Percentiles rank a stretch among this genome's conserved stretches.
These are phyloP conservation scores for Vitis riparia DNA, from an alignment of 164 flowering plant species.

Conservation along the genomic window DNA sequence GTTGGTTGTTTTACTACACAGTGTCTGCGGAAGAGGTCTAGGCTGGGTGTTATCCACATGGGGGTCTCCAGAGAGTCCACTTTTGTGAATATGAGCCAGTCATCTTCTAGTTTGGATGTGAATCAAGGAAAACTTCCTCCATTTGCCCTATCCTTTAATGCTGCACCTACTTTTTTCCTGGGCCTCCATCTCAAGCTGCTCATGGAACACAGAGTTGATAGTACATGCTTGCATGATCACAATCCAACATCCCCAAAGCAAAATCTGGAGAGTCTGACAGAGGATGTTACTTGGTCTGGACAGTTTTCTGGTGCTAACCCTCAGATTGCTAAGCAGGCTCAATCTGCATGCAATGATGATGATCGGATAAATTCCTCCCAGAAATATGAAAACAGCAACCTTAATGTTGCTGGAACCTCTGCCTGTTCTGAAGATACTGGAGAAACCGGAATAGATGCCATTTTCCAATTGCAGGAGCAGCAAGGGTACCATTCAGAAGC, in stretches of 20 bases:
- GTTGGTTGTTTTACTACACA: slow-evolving; percentile 18
- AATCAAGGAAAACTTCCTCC: slow-evolving; percentile 46
- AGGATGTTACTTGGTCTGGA: slow-evolving; percentile 24
- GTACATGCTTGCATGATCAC: slow-evolving; percentile 31
- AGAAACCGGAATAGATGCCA: slow-evolving; percentile 14
- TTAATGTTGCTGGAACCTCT: slow-evolving; percentile 28
- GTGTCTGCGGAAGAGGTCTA: slow-evolving; percentile 37
- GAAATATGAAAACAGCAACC: slow-evolving; percentile 11
- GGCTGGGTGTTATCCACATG: slow-evolving; percentile 23
- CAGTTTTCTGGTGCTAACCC: slow-evolving; percentile 15
- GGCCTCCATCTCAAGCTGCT: slow-evolving; percentile 74
- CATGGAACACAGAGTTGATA: slow-evolving; percentile 51
- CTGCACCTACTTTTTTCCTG: slow-evolving; percentile 67
- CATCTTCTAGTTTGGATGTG: slow-evolving; percentile 24
- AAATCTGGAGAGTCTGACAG: slow-evolving; percentile 9
- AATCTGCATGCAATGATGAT: slow-evolving; percentile 22
- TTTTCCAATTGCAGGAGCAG: slow-evolving; percentile 17
- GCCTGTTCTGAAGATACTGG: slow-evolving; percentile 17
- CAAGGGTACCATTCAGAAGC: slow-evolving; percentile 16
- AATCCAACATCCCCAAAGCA: slow-evolving; percentile 22
- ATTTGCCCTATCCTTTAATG: slow-evolving; percentile 59
- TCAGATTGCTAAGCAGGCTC: slow-evolving; percentile 21
- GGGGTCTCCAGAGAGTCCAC: slow-evolving; percentile 35
- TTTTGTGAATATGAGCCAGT: slow-evolving; percentile 14
- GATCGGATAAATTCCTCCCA: slow-evolving; percentile 13